Percentiles rank a stretch among this genome's conserved stretches.
phyloP scores from a whole-genome alignment of 192 early-diverging fungal species.

The Entomortierella lignicola region DNA sequence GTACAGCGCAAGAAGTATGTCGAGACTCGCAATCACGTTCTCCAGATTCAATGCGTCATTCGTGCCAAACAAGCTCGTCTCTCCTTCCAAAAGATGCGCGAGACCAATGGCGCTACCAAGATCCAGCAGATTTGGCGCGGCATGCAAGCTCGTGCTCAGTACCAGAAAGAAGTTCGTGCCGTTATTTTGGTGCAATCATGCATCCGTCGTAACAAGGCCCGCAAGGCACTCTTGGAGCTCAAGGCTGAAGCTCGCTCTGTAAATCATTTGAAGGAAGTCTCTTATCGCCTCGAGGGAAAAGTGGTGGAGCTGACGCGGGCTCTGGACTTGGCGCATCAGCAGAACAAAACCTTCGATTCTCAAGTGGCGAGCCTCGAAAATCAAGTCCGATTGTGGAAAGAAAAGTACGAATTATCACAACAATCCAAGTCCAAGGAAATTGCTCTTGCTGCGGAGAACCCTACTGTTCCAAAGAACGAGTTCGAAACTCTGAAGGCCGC shows the following conservation, averaged over 20 bases:
- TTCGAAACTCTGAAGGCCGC: constrained; percentile 65
- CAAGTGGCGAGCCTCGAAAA: constrained; percentile 71
- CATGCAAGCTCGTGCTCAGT: constrained; percentile 68
- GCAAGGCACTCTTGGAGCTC: constrained; percentile 72
- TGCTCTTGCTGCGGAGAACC: constrained; percentile 60
- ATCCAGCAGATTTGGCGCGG: constrained; percentile 85
- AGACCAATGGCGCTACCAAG: constrained; percentile 75
- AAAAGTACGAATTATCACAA: constrained; percentile 70
- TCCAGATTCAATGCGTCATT: constrained; percentile 72
- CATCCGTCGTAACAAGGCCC: constrained; percentile 79
- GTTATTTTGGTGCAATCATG: constrained; percentile 88
- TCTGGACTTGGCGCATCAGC: constrained; percentile 74
- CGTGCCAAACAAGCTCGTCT: constrained; percentile 75
- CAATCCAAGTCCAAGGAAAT: constrained; percentile 65
- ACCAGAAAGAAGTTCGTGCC: constrained; percentile 61
- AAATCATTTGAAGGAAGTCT: constrained; percentile 93
- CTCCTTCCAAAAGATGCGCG: constrained; percentile 67
- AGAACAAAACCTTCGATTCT: constrained; percentile 70
- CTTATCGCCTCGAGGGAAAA: constrained; percentile 95
- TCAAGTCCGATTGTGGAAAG: constrained; percentile 76
- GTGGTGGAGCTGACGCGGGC: constrained; percentile 93
- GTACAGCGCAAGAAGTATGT: constrained; percentile 65
- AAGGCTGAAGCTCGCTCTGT: constrained; percentile 91
- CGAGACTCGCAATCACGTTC: constrained; percentile 60
- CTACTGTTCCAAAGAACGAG: constrained; percentile 71